These are phyloP conservation scores for Boletellus deceptivus DNA, from an alignment of 1,284 basidiomycete species.

Conservation along the genomic window DNA sequence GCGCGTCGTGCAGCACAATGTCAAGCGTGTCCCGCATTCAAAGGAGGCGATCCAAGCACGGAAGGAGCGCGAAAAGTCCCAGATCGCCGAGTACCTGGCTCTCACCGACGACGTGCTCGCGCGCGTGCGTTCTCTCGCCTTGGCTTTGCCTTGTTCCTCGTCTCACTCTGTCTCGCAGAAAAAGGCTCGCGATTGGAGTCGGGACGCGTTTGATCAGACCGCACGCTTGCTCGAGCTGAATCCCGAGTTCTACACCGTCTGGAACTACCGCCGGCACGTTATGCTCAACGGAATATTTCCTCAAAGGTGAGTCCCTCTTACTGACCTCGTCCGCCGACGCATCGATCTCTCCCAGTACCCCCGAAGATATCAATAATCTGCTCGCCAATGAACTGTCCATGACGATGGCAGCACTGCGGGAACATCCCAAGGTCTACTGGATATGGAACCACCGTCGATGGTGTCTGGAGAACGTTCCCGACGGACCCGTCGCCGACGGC, in stretches of 20 bases:
- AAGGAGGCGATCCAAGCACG: conserved; percentile 64
- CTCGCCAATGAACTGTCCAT: conserved; percentile 76
- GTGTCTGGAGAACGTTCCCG: conserved; percentile 84
- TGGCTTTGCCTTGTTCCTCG: neutral
- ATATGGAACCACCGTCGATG: conserved; percentile 96
- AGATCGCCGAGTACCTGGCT: conserved; percentile 74
- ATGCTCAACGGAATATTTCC: conserved; percentile 73
- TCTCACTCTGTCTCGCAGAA: conserved; percentile 48
- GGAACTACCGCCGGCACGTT: conserved; percentile 88
- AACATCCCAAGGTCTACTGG: conserved; percentile 92
- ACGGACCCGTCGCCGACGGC: conserved; percentile 51
- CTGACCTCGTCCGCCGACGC: neutral
- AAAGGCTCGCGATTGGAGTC: conserved; percentile 60
- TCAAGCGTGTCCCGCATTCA: conserved; percentile 68
- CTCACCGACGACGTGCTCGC: conserved; percentile 64
- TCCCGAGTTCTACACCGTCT: conserved; percentile 90
- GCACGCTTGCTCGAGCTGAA: conserved; percentile 78
- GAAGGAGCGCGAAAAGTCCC: conserved; percentile 66
- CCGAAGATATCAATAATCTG: conserved; percentile 59
- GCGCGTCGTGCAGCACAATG: conserved; percentile 58
- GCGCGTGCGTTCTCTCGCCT: conserved; percentile 47
- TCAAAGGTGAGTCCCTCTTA: conserved; percentile 43
- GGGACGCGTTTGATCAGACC: conserved; percentile 70
- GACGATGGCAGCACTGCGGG: conserved; percentile 76
- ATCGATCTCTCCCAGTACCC: conserved; percentile 44